Percentiles rank a stretch among this genome's conserved stretches.
Evolutionary conservation across 768 basidiomycete genomes (phyloP).

Genomic region (Tephrocybe sp.): DNA sequence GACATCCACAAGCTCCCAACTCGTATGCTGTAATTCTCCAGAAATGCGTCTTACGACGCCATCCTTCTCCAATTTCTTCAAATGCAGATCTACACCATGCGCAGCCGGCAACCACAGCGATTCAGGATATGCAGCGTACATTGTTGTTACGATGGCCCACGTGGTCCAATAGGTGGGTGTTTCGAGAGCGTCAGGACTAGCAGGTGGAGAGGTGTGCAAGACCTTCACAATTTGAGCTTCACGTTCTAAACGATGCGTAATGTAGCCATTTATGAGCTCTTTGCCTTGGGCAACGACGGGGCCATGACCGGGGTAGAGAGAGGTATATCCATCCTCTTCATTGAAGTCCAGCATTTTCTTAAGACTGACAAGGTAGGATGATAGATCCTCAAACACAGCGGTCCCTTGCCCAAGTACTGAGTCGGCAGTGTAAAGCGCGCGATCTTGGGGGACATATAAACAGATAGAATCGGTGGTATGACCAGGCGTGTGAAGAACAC

Average conservation of each 20-base stretch:
- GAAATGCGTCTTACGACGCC: constrained; percentile 48
- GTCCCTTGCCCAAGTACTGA: constrained; percentile 90
- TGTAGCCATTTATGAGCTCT: constrained; percentile 65
- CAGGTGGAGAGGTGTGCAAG: constrained; percentile 35
- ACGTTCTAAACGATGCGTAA: constrained; percentile 75
- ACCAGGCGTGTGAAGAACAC: constrained; percentile 82
- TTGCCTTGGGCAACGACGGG: constrained; percentile 66
- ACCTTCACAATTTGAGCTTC: constrained; percentile 73
- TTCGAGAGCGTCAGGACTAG: constrained; percentile 8
- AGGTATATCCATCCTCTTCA: constrained; percentile 31
- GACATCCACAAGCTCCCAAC: constrained; percentile 40
- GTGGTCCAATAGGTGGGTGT: constrained; percentile 47
- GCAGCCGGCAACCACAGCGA: constrained; percentile 72
- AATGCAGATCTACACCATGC: constrained; percentile 64
- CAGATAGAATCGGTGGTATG: constrained; percentile 87
- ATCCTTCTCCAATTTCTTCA: constrained; percentile 70
- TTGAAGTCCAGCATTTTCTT: constrained; percentile 51
- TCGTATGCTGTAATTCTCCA: constrained; percentile 49
- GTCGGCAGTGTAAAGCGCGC: constrained; percentile 85
- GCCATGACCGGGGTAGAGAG: constrained; percentile 89
- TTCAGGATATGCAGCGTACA: constrained; percentile 74
- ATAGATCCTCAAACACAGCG: constrained; percentile 83
- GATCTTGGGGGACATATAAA: constrained; percentile 65
- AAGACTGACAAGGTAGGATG: constrained; percentile 64
- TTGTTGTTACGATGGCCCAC: constrained; percentile 57